Conservation (phyloP, 257 asterid species). For the Henckelia pumila region DNA sequence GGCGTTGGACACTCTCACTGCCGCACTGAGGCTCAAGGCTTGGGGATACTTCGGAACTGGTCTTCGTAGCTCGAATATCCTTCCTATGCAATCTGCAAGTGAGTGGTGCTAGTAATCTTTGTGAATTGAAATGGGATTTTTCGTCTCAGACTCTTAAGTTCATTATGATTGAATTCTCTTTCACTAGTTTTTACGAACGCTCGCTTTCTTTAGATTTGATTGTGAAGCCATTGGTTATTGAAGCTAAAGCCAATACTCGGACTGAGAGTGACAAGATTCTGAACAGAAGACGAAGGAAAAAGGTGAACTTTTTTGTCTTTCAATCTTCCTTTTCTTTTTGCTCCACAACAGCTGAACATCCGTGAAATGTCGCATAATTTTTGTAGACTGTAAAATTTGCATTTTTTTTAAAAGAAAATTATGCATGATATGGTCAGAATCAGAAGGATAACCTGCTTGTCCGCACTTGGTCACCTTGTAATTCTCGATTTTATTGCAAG, state of each 20-base stretch:
- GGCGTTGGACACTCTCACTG: slow-evolving; percentile 36
- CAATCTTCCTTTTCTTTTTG: neutral
- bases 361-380: too few relatives aligned
- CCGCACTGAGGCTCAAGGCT: slow-evolving; percentile 39
- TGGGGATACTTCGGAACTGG: slow-evolving; percentile 48
- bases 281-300: slow-evolving; percentile 58
- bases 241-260: slow-evolving; percentile 55
- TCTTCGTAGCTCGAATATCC: slow-evolving; percentile 26
- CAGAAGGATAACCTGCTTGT: neutral
- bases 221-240: slow-evolving; percentile 49
- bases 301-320: slow-evolving; percentile 38
- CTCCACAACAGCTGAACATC: too few relatives aligned
- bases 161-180: slow-evolving; percentile 9
- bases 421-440: too few relatives aligned
- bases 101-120: slow-evolving; percentile 19
- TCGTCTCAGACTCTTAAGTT: neutral
- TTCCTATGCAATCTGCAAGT: slow-evolving; percentile 37
- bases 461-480: neutral
- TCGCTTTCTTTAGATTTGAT: slow-evolving; percentile 28
- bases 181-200: neutral
- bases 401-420: too few relatives aligned
- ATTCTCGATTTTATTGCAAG: neutral
- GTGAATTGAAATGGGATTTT: slow-evolving; percentile 1
- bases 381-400: too few relatives aligned
- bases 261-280: slow-evolving; percentile 67